Base-by-base conservation (phyloP, 2,329 filamentous ascomycete species). In the Aspergillus sclerotialis region DNA sequence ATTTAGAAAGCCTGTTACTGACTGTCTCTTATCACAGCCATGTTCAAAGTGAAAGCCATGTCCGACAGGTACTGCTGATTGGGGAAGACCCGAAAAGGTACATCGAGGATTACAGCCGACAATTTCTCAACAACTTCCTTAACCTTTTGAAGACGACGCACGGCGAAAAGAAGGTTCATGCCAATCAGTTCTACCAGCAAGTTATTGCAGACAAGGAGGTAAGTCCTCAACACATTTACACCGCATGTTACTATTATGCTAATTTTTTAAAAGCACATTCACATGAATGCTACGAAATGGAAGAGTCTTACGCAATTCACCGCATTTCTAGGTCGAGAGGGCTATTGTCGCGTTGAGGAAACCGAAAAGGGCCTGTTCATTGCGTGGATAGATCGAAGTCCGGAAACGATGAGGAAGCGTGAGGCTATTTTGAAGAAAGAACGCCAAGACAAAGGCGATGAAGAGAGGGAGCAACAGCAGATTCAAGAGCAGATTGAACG, bases 271-370 rank as follows among this genome's bases (percentile, higher is more conserved):
- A 38, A 53, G 40, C 90, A 96, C 56, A 69, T 92, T 7, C 92
- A 96, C 57, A 88, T 96, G 84, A 95, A 95, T 61, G 73, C 87
- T 6, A 96, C 92, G 0, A 82, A 82, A 52, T 96, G 88, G 88
- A 76, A 81, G 4, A 85, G 78, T 35, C 65, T 98, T 48, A 90
- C 88, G 3, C 88, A 96, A 50, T 94, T 94, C 55, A 86, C 84
- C 10, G 94, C 94, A 55, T 69, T 85, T 52, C 66, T 98, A 1
- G 89, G 90, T 0, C 69, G 84, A 14, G 88, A 96, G 59, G 85
- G 90, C 0, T 79, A 95, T 29, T 94, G 86, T 50, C 72, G 85
- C 18, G 89, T 96, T 0, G 88, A 96, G 60, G 90, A 96, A 59
- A 86, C 80, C 26, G 80, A 84, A 43, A 90, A 94, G 59, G 92